Percentiles rank a stretch among this genome's conserved stretches.
phyloP scores from a whole-genome alignment of 148 eudicot genomes.

The Suaeda aralocaspica region DNA sequence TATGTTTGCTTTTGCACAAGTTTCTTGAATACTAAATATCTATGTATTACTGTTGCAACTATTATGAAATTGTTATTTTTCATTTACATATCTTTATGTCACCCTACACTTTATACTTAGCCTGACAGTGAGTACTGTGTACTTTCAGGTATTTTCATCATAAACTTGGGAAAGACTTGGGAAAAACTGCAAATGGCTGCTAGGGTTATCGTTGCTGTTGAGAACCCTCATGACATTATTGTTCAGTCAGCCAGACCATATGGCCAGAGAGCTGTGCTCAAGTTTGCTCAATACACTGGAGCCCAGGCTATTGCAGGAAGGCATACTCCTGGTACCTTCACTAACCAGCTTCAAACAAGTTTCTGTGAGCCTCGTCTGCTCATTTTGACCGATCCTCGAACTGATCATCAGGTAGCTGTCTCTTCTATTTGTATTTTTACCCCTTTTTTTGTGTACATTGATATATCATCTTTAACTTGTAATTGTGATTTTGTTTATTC shows the following conservation, averaged over 20 bases:
- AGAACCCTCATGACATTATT: slow-evolving; percentile 67
- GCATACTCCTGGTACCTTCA: slow-evolving; percentile 80
- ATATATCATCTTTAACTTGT: too few relatives aligned
- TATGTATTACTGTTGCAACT: too few relatives aligned
- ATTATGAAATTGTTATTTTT: not conserved
- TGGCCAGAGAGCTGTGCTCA: slow-evolving; percentile 74
- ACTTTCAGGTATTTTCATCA: slow-evolving; percentile 63
- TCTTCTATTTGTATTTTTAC: not conserved
- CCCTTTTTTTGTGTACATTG: not conserved
- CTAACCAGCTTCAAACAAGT: slow-evolving; percentile 73
- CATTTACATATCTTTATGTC: too few relatives aligned
- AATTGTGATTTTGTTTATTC: not conserved
- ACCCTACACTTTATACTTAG: too few relatives aligned
- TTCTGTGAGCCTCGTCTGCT: slow-evolving; percentile 69
- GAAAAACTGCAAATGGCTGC: slow-evolving; percentile 70
- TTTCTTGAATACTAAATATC: not conserved
- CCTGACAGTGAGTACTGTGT: too few relatives aligned
- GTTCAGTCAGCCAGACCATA: slow-evolving; percentile 82
- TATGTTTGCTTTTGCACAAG: not conserved
- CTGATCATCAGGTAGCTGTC: slow-evolving; percentile 64
- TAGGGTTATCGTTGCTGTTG: slow-evolving; percentile 59
- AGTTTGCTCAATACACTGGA: slow-evolving; percentile 76
- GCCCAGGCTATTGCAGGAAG: slow-evolving; percentile 65
- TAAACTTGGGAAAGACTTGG: slow-evolving; percentile 60
- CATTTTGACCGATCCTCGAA: slow-evolving; percentile 66